phyloP scores from a whole-genome alignment of 176 grass and related monocot species.

The Pontederia paniculata region DNA sequence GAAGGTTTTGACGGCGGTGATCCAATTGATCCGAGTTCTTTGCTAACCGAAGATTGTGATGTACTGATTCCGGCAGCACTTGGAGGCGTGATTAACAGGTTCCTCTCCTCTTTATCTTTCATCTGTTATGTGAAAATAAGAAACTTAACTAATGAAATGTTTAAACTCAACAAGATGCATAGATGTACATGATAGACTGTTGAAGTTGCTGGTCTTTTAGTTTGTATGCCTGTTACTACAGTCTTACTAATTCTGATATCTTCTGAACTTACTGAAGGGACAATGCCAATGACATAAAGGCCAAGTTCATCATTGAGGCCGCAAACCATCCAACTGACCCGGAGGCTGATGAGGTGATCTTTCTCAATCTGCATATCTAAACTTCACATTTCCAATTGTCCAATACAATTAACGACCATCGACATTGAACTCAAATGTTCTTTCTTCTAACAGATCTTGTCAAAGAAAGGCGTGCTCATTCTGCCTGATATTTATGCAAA shows the following conservation, averaged over 20 bases:
- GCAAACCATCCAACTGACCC: conserved; percentile 98
- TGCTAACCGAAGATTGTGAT: conserved; percentile 78
- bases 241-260: neutral
- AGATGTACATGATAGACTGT: neutral
- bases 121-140: too few relatives aligned
- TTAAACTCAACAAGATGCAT: neutral
- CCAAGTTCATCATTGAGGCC: conserved; percentile 90
- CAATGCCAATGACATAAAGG: conserved; percentile 82
- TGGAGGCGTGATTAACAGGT: conserved; percentile 90
- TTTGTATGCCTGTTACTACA: neutral
- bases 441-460: conserved; percentile 43
- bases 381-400: neutral
- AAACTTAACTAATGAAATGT: too few relatives aligned
- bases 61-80: conserved; percentile 83
- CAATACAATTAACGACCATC: neutral
- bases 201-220: neutral
- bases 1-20: conserved; percentile 60
- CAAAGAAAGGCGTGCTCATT: conserved; percentile 73
- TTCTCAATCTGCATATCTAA: neutral
- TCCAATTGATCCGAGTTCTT: conserved; percentile 43
- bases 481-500: conserved; percentile 97
- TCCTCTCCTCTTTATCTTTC: neutral
- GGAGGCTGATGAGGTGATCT: conserved; percentile 82
- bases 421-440: neutral
- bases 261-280: conserved; percentile 42